Percentiles rank a stretch among this genome's conserved stretches.
These are phyloP conservation scores for Thermothielavioides terrestris DNA, from an alignment of 495 filamentous ascomycete genomes.

Conservation along the genomic window DNA sequence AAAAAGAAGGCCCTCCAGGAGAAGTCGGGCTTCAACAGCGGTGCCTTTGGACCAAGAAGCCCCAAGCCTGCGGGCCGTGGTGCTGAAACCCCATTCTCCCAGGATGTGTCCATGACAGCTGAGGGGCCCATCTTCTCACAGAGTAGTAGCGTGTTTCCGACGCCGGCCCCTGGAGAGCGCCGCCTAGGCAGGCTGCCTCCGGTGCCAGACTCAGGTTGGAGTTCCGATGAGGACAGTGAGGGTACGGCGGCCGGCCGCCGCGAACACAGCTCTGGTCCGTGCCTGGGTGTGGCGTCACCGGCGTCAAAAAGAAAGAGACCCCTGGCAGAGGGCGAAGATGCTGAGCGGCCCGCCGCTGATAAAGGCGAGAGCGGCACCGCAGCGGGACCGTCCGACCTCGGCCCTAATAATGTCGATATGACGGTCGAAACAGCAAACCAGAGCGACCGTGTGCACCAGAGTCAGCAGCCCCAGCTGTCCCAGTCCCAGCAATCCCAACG, in stretches of 20 bases:
- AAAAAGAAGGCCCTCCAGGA: constrained; percentile 35
- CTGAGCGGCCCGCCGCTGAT: neutral
- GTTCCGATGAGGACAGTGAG: neutral
- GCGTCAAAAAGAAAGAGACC: constrained; percentile 3
- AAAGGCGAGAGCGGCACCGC: neutral
- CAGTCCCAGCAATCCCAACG: neutral
- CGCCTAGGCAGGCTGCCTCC: constrained; percentile 3
- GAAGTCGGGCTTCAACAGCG: neutral
- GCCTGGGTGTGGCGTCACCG: neutral
- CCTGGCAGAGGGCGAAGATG: constrained; percentile 11
- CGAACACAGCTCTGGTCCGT: too few relatives aligned
- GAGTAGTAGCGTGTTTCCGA: neutral
- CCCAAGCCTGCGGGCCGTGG: neutral
- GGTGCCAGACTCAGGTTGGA: neutral
- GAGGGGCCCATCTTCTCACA: neutral
- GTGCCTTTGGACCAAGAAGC: neutral
- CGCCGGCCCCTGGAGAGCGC: neutral
- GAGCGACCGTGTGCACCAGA: neutral
- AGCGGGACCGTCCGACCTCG: neutral
- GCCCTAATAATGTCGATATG: constrained; percentile 15
- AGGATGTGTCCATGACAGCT: neutral
- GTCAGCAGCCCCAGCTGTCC: constrained; percentile 3
- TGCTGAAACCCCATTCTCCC: neutral
- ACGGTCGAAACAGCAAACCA: neutral
- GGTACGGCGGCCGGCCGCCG: neutral